Conservation (phyloP, 306 rosid species). For the Phaseolus lunatus region DNA sequence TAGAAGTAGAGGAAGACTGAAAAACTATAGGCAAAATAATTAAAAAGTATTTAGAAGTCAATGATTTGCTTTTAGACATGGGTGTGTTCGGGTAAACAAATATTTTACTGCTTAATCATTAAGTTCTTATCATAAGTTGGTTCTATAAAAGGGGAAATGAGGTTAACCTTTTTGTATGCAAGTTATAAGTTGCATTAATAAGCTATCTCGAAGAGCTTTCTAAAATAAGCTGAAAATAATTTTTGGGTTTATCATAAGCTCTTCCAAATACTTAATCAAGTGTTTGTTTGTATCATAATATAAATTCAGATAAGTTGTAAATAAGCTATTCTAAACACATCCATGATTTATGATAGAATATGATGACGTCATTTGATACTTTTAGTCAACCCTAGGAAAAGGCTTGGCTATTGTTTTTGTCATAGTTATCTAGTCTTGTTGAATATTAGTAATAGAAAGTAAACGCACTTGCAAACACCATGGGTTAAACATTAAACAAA, state of each 20-base stretch:
- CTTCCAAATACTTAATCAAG: not conserved
- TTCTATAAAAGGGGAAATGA: not conserved
- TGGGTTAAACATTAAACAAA: constrained; percentile 6
- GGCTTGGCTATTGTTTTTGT: not conserved
- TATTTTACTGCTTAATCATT: not conserved
- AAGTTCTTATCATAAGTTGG: not conserved
- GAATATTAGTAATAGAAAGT: not conserved
- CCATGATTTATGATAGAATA: not conserved
- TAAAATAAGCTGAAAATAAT: not conserved
- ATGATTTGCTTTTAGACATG: constrained; percentile 2
- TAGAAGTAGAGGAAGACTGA: not conserved
- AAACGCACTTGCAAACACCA: not conserved
- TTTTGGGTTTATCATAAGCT: not conserved
- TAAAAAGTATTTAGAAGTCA: not conserved
- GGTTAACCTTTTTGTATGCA: not conserved
- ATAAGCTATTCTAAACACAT: not conserved
- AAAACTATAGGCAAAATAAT: not conserved
- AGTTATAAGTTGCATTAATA: not conserved
- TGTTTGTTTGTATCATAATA: not conserved
- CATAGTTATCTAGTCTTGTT: not conserved
- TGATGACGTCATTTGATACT: not conserved
- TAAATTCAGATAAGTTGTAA: not conserved
- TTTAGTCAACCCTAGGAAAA: not conserved
- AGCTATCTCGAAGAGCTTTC: not conserved
- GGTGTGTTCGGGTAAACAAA: not conserved